phyloP scores from a whole-genome alignment of 257 asterid genomes.

The Parsonsia alboflavescens region DNA sequence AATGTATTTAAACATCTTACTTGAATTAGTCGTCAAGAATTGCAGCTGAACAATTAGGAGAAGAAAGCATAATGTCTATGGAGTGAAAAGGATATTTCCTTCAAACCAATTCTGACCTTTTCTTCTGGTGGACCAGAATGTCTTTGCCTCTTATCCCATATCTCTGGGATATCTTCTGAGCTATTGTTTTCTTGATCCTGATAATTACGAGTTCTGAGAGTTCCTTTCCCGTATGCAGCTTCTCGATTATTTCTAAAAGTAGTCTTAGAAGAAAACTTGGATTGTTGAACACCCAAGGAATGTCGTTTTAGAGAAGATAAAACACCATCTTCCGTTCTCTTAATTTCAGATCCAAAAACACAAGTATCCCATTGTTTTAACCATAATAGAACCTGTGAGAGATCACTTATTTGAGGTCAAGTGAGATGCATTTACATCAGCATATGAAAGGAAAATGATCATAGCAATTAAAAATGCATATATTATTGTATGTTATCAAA shows the following conservation, averaged over 20 bases:
- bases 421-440: not conserved
- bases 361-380: slow-evolving; percentile 97
- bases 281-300: slow-evolving; percentile 55
- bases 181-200: slow-evolving; percentile 39
- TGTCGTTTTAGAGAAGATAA: slow-evolving; percentile 84
- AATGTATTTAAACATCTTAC: not conserved
- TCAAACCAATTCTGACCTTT: slow-evolving; percentile 46
- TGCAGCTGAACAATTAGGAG: slow-evolving; percentile 1
- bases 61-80: not conserved
- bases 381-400: slow-evolving; percentile 85
- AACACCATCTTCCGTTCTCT: slow-evolving; percentile 79
- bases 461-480: not conserved
- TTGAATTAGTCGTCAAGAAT: not conserved
- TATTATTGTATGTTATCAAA: too few relatives aligned
- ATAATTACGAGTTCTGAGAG: slow-evolving; percentile 30
- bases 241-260: slow-evolving; percentile 42
- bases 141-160: slow-evolving; percentile 53
- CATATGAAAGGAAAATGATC: not conserved
- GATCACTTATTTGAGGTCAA: slow-evolving; percentile 19
- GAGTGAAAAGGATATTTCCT: not conserved
- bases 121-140: slow-evolving; percentile 77
- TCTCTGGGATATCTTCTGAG: slow-evolving; percentile 45
- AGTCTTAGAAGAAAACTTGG: slow-evolving; percentile 45
- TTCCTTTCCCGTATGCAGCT: slow-evolving; percentile 35
- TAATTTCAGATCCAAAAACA: slow-evolving; percentile 88